A percentile compares a stretch with the other conserved stretches of the same genome.
phyloP scores from a whole-genome alignment of 2,329 filamentous ascomycete genomes.

The Ceratocystis huliohia region DNA sequence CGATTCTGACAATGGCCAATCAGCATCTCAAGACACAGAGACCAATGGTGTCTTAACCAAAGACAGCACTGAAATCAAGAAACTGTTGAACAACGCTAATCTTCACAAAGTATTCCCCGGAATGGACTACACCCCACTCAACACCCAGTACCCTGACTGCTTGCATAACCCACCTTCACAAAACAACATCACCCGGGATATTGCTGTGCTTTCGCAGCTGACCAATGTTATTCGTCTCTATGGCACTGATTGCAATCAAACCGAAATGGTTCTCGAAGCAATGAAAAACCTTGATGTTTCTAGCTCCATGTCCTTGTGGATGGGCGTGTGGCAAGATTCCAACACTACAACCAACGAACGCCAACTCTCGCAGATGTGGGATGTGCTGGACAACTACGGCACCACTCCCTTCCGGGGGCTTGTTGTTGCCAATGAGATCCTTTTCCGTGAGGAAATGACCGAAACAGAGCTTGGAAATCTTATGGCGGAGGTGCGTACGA shows the following conservation, averaged over 20 bases:
- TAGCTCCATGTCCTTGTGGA: constrained; percentile 70
- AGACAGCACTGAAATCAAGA: constrained; percentile 67
- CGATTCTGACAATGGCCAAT: constrained; percentile 30
- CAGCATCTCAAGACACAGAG: constrained; percentile 46
- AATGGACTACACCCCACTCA: constrained; percentile 88
- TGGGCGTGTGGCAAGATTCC: constrained; percentile 83
- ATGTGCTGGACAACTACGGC: constrained; percentile 59
- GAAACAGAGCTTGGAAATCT: constrained; percentile 48
- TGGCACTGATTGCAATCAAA: constrained; percentile 95
- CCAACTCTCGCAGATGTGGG: constrained; percentile 74
- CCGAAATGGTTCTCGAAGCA: constrained; percentile 78
- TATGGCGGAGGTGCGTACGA: constrained; percentile 55
- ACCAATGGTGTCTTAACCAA: constrained; percentile 59
- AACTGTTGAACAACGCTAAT: constrained; percentile 63
- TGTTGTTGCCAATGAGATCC: constrained; percentile 69
- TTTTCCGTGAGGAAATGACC: constrained; percentile 65
- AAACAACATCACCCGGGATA: constrained; percentile 85
- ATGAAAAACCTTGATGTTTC: constrained; percentile 62
- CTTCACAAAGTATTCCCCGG: constrained; percentile 91
- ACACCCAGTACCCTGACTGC: constrained; percentile 81
- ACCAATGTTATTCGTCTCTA: constrained; percentile 82
- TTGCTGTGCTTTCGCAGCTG: constrained; percentile 79
- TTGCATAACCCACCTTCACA: constrained; percentile 65
- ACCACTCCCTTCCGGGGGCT: constrained; percentile 62
- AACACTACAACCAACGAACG: constrained; percentile 74